Percentiles rank a stretch among this genome's conserved stretches.
phyloP scores from a whole-genome alignment of 2,329 filamentous ascomycete genomes.

The Xylogone sp. region DNA sequence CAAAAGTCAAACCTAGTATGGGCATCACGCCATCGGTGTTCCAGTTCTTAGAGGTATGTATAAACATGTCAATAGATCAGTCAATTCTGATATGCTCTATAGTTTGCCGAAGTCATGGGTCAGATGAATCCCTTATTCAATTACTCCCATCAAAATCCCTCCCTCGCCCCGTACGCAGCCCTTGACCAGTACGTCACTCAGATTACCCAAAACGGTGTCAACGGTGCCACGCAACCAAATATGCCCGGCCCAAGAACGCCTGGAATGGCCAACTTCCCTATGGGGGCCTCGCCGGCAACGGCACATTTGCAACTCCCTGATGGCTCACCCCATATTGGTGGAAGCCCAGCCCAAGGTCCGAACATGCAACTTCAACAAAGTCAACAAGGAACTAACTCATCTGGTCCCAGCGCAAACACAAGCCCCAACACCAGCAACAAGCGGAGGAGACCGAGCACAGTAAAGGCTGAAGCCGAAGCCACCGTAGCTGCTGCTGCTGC shows the following conservation, averaged over 20 bases:
- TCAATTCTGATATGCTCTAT: slow-evolving; percentile 21
- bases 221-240: slow-evolving; percentile 12
- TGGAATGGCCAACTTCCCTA: slow-evolving; percentile 39
- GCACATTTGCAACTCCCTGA: slow-evolving; percentile 55
- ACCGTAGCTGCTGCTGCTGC: slow-evolving; percentile 15
- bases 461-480: slow-evolving; percentile 31
- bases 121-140: slow-evolving; percentile 63
- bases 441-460: slow-evolving; percentile 33
- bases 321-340: slow-evolving; percentile 54
- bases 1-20: slow-evolving; percentile 51
- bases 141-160: slow-evolving; percentile 52
- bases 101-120: slow-evolving; percentile 64
- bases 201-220: slow-evolving; percentile 31
- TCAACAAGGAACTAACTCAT: slow-evolving; percentile 64
- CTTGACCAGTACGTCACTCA: slow-evolving; percentile 56
- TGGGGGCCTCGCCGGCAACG: slow-evolving; percentile 57
- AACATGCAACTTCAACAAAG: slow-evolving; percentile 65
- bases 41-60: slow-evolving; percentile 58
- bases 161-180: slow-evolving; percentile 52
- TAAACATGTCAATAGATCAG: not conserved
- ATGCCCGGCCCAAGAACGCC: slow-evolving; percentile 24
- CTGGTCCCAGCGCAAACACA: slow-evolving; percentile 64
- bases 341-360: slow-evolving; percentile 59
- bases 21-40: slow-evolving; percentile 59
- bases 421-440: slow-evolving; percentile 34